A percentile compares a stretch with the other conserved stretches of the same genome.
Conservation (phyloP, 192 early-diverging fungal species). For the Mortierella claussenii region DNA sequence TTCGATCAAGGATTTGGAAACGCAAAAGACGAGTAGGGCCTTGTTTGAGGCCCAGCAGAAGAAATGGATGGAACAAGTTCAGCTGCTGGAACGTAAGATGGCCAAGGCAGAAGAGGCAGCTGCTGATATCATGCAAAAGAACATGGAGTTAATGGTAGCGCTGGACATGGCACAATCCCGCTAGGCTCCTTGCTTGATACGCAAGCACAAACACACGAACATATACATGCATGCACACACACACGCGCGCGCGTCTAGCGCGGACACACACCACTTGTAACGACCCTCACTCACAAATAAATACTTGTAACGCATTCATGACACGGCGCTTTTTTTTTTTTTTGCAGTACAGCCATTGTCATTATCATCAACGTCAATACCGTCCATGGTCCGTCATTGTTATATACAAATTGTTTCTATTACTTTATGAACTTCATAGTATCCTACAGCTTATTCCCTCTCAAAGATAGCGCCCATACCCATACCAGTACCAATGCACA, state of each 20-base stretch:
- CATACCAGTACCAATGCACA: conserved; percentile 61
- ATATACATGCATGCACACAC: no score
- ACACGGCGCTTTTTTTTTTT: no score
- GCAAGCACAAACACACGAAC: no score
- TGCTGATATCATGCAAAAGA: conserved; percentile 29
- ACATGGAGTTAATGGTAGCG: conserved; percentile 48
- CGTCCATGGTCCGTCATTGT: no score
- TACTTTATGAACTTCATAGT: neutral
- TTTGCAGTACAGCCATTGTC: no score
- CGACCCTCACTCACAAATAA: no score
- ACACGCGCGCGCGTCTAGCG: no score
- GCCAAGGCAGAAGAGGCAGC: conserved; percentile 33
- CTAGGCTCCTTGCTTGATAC: no score
- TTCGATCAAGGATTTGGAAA: neutral
- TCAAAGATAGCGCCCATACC: conserved; percentile 53
- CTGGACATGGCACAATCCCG: conserved; percentile 27
- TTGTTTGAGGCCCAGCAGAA: conserved; percentile 21
- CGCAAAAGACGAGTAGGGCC: neutral
- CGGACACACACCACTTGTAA: no score
- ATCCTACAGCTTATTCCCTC: conserved; percentile 35
- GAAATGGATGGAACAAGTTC: conserved; percentile 17
- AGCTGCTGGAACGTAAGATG: conserved; percentile 28
- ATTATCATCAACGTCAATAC: no score
- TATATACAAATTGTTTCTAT: neutral
- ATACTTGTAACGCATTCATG: no score